These are phyloP conservation scores for Cordyceps cicadae DNA, from an alignment of 2,329 filamentous ascomycete species.

Conservation along the genomic window DNA sequence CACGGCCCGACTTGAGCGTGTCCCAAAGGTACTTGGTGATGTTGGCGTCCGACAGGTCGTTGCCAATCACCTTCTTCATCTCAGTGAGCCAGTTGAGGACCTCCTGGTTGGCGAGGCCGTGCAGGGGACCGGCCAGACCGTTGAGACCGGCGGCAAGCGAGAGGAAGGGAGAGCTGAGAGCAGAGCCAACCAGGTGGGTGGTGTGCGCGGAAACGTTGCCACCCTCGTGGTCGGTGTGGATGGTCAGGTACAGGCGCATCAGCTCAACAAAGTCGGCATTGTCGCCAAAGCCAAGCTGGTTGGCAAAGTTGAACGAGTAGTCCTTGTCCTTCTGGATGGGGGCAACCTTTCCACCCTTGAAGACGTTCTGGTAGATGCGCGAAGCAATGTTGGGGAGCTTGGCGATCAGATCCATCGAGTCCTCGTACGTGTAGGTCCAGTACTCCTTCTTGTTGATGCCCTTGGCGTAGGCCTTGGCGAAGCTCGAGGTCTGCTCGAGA, in stretches of 20 bases:
- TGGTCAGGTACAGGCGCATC: conserved; percentile 97
- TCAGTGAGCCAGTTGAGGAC: conserved; percentile 98
- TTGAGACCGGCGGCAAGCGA: conserved; percentile 95
- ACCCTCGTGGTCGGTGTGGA: conserved; percentile 99
- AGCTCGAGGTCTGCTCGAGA: conserved; percentile 95
- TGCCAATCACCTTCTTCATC: conserved; percentile 94
- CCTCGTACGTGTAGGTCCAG: conserved; percentile 99
- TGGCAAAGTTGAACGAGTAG: conserved; percentile 98
- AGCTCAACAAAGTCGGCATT: conserved; percentile 98
- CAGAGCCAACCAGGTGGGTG: conserved; percentile 93
- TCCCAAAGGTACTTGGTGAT: conserved; percentile 99
- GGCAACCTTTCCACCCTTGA: conserved; percentile 99
- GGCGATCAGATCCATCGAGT: conserved; percentile 99
- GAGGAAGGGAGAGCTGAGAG: conserved; percentile 94
- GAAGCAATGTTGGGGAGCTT: conserved; percentile 97
- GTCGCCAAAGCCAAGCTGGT: conserved; percentile 93
- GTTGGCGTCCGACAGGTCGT: conserved; percentile 89
- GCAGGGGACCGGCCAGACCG: conserved; percentile 94
- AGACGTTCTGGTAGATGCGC: conserved; percentile 99
- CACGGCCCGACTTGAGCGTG: conserved; percentile 89
- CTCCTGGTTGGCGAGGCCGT: conserved; percentile 99
- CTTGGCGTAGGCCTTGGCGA: conserved; percentile 98
- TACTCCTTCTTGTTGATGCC: conserved; percentile 99
- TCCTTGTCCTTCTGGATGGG: conserved; percentile 98
- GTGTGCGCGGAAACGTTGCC: conserved; percentile 98